These are phyloP conservation scores for Fragilariopsis cylindrus DNA, from an alignment of 108 stramenopile species.

Conservation along the genomic window DNA sequence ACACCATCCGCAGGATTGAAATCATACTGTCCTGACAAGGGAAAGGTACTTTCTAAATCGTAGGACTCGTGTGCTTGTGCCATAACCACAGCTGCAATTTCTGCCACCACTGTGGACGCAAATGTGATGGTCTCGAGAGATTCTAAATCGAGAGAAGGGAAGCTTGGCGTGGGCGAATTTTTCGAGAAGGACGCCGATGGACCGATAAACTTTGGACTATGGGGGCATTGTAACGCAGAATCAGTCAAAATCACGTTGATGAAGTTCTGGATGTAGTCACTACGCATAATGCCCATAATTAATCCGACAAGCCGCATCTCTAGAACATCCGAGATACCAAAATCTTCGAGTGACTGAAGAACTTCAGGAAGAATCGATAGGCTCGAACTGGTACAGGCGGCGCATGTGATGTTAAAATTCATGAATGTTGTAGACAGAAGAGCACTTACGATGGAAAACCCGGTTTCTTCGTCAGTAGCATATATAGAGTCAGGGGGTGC, in stretches of 20 bases:
- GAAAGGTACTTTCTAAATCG: constrained; percentile 14
- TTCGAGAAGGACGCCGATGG: constrained; percentile 9
- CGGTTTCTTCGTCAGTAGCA: constrained; percentile 26
- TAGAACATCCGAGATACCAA: constrained; percentile 41
- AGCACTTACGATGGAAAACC: constrained; percentile 39
- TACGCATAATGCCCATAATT: constrained; percentile 29
- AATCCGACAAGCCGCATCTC: constrained; percentile 45
- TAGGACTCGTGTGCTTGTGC: constrained; percentile 33
- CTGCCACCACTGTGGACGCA: constrained; percentile 14
- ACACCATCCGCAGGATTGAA: constrained; percentile 31
- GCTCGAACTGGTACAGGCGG: constrained; percentile 51
- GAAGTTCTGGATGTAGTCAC: constrained; percentile 44
- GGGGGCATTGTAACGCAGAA: constrained; percentile 52
- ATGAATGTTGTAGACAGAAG: constrained; percentile 43
- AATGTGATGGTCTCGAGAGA: constrained; percentile 33
- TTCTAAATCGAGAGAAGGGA: constrained; percentile 22
- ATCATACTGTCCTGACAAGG: constrained; percentile 24
- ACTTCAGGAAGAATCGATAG: constrained; percentile 50
- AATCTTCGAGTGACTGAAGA: constrained; percentile 39
- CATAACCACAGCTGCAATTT: constrained; percentile 22
- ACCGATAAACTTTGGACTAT: constrained; percentile 42
- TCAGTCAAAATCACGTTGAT: constrained; percentile 49
- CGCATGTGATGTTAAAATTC: constrained; percentile 50
- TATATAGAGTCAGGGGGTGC: constrained; percentile 39
- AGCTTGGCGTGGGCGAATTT: not conserved